Conservation (phyloP, 1,284 basidiomycete genomes). For the Athelia sp. region DNA sequence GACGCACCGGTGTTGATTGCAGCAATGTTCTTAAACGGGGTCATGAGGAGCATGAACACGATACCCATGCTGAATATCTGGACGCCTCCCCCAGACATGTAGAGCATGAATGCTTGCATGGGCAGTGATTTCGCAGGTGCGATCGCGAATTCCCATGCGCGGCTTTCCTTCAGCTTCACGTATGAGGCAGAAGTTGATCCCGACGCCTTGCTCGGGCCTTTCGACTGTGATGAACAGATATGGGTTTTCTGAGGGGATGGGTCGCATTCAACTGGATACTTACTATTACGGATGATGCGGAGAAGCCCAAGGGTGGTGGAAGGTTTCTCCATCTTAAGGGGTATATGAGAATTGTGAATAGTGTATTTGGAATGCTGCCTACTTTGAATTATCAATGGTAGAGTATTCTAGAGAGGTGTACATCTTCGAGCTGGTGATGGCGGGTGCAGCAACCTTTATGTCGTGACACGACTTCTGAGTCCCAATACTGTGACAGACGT, state of each 20-base stretch:
- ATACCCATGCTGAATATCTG: constrained; percentile 95
- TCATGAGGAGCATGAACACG: constrained; percentile 82
- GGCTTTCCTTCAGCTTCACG: constrained; percentile 67
- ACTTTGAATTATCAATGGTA: constrained; percentile 33
- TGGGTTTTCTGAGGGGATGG: constrained; percentile 4
- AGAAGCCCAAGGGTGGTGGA: constrained; percentile 1
- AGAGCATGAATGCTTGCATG: constrained; percentile 95
- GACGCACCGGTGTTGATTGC: constrained; percentile 70
- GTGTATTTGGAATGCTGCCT: constrained; percentile 1
- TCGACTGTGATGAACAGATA: constrained; percentile 27
- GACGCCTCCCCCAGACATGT: constrained; percentile 91
- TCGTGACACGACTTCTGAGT: too few species aligned
- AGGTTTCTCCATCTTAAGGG: constrained; percentile 15
- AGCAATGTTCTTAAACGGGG: constrained; percentile 76
- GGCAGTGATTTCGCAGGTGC: constrained; percentile 84
- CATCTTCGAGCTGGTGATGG: background rate
- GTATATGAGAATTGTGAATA: background rate
- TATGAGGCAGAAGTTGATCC: constrained; percentile 41
- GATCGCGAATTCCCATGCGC: constrained; percentile 86
- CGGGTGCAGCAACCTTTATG: too few species aligned
- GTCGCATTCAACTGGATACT: background rate
- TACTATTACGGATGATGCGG: background rate
- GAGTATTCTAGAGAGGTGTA: constrained; percentile 28
- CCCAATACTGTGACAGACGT: too few species aligned
- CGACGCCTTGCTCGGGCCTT: constrained; percentile 33